phyloP scores from a whole-genome alignment of 2,329 filamentous ascomycete genomes.

The Fusarium globosum region DNA sequence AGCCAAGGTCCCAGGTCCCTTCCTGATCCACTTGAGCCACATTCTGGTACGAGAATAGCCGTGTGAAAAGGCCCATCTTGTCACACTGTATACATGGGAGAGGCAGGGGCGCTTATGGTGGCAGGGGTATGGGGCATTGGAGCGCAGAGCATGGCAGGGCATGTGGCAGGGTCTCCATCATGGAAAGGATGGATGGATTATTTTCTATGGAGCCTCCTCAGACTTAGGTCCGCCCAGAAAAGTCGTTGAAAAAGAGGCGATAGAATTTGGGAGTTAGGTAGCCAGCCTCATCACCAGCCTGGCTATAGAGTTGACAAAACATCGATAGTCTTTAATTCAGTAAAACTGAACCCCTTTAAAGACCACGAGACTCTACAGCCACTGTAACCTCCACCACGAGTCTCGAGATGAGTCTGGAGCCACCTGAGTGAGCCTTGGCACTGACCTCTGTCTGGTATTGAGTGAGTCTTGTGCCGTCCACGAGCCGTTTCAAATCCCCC shows the following conservation, averaged over 20 bases:
- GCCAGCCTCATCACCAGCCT: background rate
- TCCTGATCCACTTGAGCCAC: conserved; percentile 37
- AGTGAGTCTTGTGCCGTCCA: conserved; percentile 9
- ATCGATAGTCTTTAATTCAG: background rate
- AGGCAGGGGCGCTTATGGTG: conserved; percentile 32
- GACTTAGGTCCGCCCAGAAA: conserved; percentile 3
- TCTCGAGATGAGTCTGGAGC: conserved; percentile 15
- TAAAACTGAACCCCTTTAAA: background rate
- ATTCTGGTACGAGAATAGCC: conserved; percentile 38
- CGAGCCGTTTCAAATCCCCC: conserved; percentile 31
- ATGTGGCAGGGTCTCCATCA: conserved; percentile 24
- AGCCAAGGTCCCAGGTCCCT: conserved; percentile 30
- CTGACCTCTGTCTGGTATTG: conserved; percentile 6
- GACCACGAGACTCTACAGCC: conserved; percentile 7
- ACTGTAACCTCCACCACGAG: conserved; percentile 21
- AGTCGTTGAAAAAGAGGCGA: conserved; percentile 31
- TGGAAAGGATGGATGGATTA: conserved; percentile 24
- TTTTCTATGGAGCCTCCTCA: conserved; percentile 2
- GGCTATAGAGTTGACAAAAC: conserved; percentile 5
- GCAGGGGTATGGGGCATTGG: conserved; percentile 15
- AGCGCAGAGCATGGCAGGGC: conserved; percentile 17
- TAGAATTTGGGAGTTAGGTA: conserved; percentile 15
- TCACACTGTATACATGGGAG: conserved; percentile 36
- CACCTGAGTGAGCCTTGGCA: conserved; percentile 34
- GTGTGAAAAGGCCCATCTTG: background rate